phyloP scores from a whole-genome alignment of 495 filamentous ascomycete genomes.

The Hapsidospora chrysogenum region DNA sequence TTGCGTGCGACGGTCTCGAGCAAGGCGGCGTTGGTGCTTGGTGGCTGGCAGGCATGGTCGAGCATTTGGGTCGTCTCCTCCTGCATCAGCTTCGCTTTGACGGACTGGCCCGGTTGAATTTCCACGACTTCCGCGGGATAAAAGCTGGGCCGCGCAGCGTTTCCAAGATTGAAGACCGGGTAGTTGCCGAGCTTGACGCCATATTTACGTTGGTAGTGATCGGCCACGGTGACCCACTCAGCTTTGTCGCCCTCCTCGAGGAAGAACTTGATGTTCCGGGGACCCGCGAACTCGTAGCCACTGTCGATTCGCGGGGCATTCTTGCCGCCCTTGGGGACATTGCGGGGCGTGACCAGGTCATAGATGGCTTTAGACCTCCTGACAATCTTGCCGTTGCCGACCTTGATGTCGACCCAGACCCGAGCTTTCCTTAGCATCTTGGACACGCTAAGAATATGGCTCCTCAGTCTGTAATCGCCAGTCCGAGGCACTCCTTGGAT shows the following conservation, averaged over 20 bases:
- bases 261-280: slow-evolving; percentile 8
- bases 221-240: slow-evolving; percentile 11
- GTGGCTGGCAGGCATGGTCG: slow-evolving; percentile 47
- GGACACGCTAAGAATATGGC: slow-evolving; percentile 5
- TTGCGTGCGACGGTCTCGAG: slow-evolving; percentile 39
- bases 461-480: slow-evolving; percentile 2
- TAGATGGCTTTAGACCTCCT: slow-evolving; percentile 25
- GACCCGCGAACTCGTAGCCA: slow-evolving; percentile 3
- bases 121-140: slow-evolving; percentile 48
- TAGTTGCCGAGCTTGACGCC: not conserved
- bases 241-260: slow-evolving; percentile 1
- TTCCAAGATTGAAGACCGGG: slow-evolving; percentile 61
- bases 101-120: slow-evolving; percentile 49
- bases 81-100: slow-evolving; percentile 34
- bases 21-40: slow-evolving; percentile 45
- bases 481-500: not conserved
- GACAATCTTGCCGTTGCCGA: slow-evolving; percentile 14
- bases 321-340: not conserved
- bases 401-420: slow-evolving; percentile 21
- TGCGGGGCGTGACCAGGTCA: slow-evolving; percentile 20
- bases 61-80: slow-evolving; percentile 49
- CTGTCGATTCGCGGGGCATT: not conserved
- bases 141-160: slow-evolving; percentile 37
- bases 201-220: slow-evolving; percentile 16
- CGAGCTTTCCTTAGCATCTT: slow-evolving; percentile 29